Base-by-base conservation (phyloP, 371 early-diverging fungal species). In the Mortierella sp. region DNA sequence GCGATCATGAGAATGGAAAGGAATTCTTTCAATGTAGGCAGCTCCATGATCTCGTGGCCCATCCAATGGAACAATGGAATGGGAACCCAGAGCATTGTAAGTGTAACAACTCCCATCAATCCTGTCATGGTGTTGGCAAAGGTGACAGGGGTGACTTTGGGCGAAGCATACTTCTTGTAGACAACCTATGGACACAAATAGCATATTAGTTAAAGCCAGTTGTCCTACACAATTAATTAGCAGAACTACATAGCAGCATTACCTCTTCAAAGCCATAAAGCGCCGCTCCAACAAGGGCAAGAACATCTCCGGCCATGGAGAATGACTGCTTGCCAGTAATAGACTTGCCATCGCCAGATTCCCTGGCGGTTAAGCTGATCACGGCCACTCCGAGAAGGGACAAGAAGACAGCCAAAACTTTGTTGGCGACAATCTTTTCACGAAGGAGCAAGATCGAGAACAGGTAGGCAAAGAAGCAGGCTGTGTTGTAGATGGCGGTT, bases 401-500 rank as follows among this genome's bases (percentile, higher is more conserved):
- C 43, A 95, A 83, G 24, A 88, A 76, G 13, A 96, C 93, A 0
- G 96, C 94, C 5, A 89, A 54, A 11, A 94, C 88, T 81, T 96
- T 96, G 69, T 88, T 81, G 3, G 73, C 37, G 11, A 88, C 86
- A 34, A 96, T 71, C 28, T 88, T 88, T 74, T 96, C 96, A 48
- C 90, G 88, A 37, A 95, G 87, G 83, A 95, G 86, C 67, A 91
- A 57, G 21, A 96, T 87, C 10, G 95, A 95, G 80, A 96, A 96
- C 19, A 94, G 73, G 75, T 96, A 96, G 13, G 95, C 96, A 86
- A 94, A 96, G 76, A 95, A 95, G 75, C 95, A 95, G 13, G 93
- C 90, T 9, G 93, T 95, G 88, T 96, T 96, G 91, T 94, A 95
- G 50, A 95, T 94, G 28, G 95, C 96, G 0, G 96, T 96, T 48